Percentiles rank a stretch among this genome's conserved stretches.
phyloP scores from a whole-genome alignment of 768 basidiomycete genomes.

The Tremella fuciformis region DNA sequence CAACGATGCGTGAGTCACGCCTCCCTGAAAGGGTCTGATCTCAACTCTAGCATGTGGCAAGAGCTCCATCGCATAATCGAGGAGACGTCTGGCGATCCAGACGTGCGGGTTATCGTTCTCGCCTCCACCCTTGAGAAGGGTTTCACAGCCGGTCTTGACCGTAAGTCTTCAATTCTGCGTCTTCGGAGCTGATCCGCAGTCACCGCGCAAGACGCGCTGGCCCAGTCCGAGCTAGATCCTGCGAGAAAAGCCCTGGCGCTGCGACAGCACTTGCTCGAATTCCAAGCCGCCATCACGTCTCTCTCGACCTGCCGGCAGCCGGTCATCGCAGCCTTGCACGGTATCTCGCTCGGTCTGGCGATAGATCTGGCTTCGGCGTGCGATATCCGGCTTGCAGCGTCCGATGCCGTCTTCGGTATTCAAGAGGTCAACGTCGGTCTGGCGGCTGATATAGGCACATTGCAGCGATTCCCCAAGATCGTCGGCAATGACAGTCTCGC shows the following conservation, averaged over 20 bases:
- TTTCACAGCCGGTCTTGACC: constrained; percentile 80
- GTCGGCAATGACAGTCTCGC: constrained; percentile 69
- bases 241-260: constrained; percentile 43
- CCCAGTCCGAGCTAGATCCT: constrained; percentile 27
- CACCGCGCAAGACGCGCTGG: constrained; percentile 17
- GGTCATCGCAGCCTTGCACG: constrained; percentile 78
- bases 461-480: constrained; percentile 76
- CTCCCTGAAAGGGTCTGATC: constrained; percentile 13
- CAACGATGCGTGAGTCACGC: constrained; percentile 41
- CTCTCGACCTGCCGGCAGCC: constrained; percentile 71
- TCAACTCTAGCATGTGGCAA: constrained; percentile 63
- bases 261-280: constrained; percentile 56
- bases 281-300: constrained; percentile 69
- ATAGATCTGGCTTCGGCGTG: constrained; percentile 73
- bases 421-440: constrained; percentile 84
- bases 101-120: constrained; percentile 70
- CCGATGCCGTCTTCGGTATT: constrained; percentile 65
- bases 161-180: constrained; percentile 54
- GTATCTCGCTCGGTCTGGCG: constrained; percentile 69
- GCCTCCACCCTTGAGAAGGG: constrained; percentile 67
- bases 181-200: constrained; percentile 15
- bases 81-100: constrained; percentile 57
- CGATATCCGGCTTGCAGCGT: constrained; percentile 69
- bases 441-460: constrained; percentile 81
- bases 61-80: constrained; percentile 67